Base-by-base conservation (phyloP, 2,329 filamentous ascomycete genomes). In the Clarireedia sp. region DNA sequence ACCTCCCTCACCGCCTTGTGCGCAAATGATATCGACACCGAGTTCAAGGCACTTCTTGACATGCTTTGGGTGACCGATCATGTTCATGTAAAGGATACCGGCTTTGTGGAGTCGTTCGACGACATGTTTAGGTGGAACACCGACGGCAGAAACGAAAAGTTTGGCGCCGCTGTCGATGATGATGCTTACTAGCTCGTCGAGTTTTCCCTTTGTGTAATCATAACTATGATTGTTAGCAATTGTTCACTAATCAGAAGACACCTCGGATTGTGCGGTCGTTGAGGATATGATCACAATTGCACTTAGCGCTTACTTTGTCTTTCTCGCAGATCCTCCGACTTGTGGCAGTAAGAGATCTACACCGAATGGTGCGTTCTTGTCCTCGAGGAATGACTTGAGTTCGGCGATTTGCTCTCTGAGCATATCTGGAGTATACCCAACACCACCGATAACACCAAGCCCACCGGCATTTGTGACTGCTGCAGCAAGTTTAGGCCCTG, bases 11-110 rank as follows among this genome's bases (percentile, higher is more conserved):
- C 94, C 92, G 70, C 94, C 94, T 77, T 99, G 94, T 51, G 94
- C 94, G 78, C 92, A 97, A 77, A 99, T 97, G 67, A 99, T 87
- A 74, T 99, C 94, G 65, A 85, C 89, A 63, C 91, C 94, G 57
- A 91, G 81, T 50, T 92, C 90, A 60, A 99, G 80, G 74, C 90
- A 95, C 81, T 97, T 99, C 75, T 90, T 82, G 61, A 96, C 92
- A 77, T 99, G 94, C 85, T 99, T 99, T 69, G 94, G 92, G 80
- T 99, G 94, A 64, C 94, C 94, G 71, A 99, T 91, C 94, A 99
- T 99, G 85, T 99, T 99, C 94, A 97, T 97, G 81, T 95, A 96
- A 64, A 95, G 80, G 64, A 99, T 82, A 64, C 91, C 91, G 68
- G 83, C 77, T 69, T 83, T 81, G 81, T 99, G 94, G 47, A 99